phyloP scores from a whole-genome alignment of 495 filamentous ascomycete species.

The Xylaria acuta region DNA sequence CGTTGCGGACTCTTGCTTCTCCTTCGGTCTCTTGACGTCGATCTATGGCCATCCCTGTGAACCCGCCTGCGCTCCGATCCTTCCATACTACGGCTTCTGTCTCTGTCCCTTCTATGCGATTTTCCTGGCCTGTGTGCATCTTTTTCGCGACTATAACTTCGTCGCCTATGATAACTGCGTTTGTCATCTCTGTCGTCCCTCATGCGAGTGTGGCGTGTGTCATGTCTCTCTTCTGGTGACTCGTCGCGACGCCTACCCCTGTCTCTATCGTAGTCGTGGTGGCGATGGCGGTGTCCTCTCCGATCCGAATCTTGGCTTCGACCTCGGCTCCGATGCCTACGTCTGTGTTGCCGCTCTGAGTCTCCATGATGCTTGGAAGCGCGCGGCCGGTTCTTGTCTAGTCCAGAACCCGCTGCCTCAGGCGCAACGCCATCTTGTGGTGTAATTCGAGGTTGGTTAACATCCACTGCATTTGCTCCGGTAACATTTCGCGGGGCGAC shows the following conservation, averaged over 20 bases:
- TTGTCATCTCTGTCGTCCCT: constrained; percentile 33
- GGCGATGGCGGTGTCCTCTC: constrained; percentile 27
- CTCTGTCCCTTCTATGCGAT: constrained; percentile 27
- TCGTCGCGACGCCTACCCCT: constrained; percentile 20
- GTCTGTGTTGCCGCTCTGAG: constrained; percentile 43
- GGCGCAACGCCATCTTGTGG: constrained; percentile 11
- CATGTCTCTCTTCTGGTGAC: constrained; percentile 33
- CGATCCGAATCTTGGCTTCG: constrained; percentile 37
- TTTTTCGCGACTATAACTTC: constrained; percentile 27
- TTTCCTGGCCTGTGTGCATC: constrained; percentile 25
- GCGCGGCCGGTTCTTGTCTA: constrained; percentile 33
- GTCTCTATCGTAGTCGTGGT: constrained; percentile 15
- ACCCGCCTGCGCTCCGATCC: constrained; percentile 31
- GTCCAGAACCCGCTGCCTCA: constrained; percentile 22
- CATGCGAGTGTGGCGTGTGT: constrained; percentile 22
- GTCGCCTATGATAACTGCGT: constrained; percentile 28
- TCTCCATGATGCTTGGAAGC: constrained; percentile 38
- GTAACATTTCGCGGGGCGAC: constrained; percentile 58
- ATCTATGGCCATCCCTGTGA: constrained; percentile 29
- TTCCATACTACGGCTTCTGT: constrained; percentile 32
- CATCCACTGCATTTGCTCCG: constrained; percentile 57
- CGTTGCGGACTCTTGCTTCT: constrained; percentile 34
- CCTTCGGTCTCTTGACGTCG: constrained; percentile 31
- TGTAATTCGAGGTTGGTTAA: constrained; percentile 30
- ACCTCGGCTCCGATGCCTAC: constrained; percentile 46